phyloP scores from a whole-genome alignment of 108 stramenopile genomes.

The Seminavis robusta region DNA sequence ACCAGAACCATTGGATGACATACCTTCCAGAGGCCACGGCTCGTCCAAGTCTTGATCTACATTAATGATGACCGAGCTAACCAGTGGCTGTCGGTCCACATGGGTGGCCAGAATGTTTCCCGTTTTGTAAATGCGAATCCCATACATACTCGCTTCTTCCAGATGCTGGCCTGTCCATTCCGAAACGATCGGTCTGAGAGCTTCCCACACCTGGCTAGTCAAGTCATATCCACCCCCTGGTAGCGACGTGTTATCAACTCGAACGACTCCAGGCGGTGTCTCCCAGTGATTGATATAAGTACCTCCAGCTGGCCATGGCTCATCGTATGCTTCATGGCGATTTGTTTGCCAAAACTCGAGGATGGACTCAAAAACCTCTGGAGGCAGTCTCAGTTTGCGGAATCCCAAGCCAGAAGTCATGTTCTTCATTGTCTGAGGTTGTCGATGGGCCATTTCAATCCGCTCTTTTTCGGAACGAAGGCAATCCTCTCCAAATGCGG shows the following conservation, averaged over 20 bases:
- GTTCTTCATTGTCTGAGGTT: conserved; percentile 15
- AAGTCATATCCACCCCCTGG: conserved; percentile 62
- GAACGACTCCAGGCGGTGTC: conserved; percentile 56
- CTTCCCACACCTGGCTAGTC: conserved; percentile 77
- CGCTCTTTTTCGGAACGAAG: conserved; percentile 22
- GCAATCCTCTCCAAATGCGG: too few species aligned
- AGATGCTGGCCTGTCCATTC: conserved; percentile 91
- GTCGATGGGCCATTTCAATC: conserved; percentile 9
- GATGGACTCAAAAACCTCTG: conserved; percentile 17
- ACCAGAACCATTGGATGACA: too few species aligned
- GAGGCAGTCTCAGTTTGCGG: conserved; percentile 31
- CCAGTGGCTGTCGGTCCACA: conserved; percentile 90
- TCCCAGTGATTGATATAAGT: conserved; percentile 51
- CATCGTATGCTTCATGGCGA: conserved; percentile 6
- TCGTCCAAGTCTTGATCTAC: conserved; percentile 92
- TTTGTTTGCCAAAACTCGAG: conserved; percentile 48
- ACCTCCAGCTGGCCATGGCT: conserved; percentile 11
- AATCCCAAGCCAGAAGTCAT: conserved; percentile 57
- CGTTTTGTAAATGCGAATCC: conserved; percentile 84
- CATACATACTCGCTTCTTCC: conserved; percentile 79
- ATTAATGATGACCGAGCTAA: conserved; percentile 87
- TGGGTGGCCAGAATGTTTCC: conserved; percentile 87
- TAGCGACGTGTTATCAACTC: conserved; percentile 62
- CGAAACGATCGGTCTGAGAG: conserved; percentile 71
- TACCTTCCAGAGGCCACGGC: conserved; percentile 85